A percentile compares a stretch with the other conserved stretches of the same genome.
These are phyloP conservation scores for Penicillium sp. DNA, from an alignment of 2,329 filamentous ascomycete species.

Conservation along the genomic window DNA sequence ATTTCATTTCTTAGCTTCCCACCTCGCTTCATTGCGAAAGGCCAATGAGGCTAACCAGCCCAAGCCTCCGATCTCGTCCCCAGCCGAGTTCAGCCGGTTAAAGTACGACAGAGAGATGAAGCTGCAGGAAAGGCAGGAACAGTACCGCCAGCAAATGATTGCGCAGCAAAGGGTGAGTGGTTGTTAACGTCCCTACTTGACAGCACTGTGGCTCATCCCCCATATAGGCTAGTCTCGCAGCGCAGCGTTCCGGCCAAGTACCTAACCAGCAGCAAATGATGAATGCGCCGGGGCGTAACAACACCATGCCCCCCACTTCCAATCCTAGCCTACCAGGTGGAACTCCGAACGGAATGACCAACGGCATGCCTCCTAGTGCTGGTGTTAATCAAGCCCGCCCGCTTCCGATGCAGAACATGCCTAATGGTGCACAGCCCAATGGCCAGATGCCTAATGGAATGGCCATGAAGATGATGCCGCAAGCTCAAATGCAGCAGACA, in stretches of 20 bases:
- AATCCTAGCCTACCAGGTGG: slow-evolving; percentile 40
- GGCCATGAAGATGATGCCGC: slow-evolving; percentile 55
- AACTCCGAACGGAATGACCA: slow-evolving; percentile 47
- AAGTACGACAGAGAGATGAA: slow-evolving; percentile 83
- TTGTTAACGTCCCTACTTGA: neutral
- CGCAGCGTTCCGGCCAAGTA: slow-evolving; percentile 45
- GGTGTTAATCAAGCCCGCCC: slow-evolving; percentile 41
- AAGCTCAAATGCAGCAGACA: slow-evolving; percentile 59
- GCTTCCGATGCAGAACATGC: slow-evolving; percentile 45
- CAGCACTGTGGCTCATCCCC: slow-evolving; percentile 14
- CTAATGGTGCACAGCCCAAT: slow-evolving; percentile 47
- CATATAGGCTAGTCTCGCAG: slow-evolving; percentile 42
- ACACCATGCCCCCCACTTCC: slow-evolving; percentile 40
- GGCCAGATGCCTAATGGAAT: slow-evolving; percentile 55
- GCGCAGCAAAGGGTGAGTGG: slow-evolving; percentile 52
- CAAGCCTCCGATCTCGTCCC: slow-evolving; percentile 66
- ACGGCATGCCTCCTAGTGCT: slow-evolving; percentile 44
- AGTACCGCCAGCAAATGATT: slow-evolving; percentile 64
- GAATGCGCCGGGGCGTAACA: slow-evolving; percentile 40
- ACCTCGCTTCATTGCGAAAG: slow-evolving; percentile 78
- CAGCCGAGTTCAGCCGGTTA: slow-evolving; percentile 84
- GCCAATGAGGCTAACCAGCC: slow-evolving; percentile 67
- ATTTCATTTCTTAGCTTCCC: slow-evolving; percentile 50
- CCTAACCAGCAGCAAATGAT: slow-evolving; percentile 42
- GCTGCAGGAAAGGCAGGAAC: slow-evolving; percentile 56